Base-by-base conservation (phyloP, 2,329 filamentous ascomycete genomes). In the Phyllosticta citribraziliensis region DNA sequence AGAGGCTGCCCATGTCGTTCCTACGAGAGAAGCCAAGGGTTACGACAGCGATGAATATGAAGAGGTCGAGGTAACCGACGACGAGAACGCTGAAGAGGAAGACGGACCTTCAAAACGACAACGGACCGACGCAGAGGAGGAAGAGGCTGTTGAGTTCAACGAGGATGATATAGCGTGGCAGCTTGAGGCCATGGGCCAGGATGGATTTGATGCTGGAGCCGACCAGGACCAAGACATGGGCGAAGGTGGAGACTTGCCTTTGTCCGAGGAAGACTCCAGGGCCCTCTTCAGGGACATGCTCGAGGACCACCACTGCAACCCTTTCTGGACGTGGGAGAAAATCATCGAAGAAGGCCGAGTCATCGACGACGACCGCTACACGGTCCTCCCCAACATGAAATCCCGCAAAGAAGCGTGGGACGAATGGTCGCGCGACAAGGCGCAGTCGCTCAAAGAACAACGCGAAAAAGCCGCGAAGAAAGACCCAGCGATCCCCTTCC, bases 131-230 rank as follows among this genome's bases (percentile, higher is more conserved):
- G 76, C 63, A 68, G 78, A 79, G 10, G 67, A 75, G 9, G 75
- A 81, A 12, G 74, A 76, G 54, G 76, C 79, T 0, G 76, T 94
- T 8, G 93, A 97, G 68, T 96, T 96, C 68, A 89, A 88, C 61
- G 94, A 97, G 72, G 93, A 92, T 58, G 94, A 99, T 69, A 95
- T 99, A 67, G 92, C 90, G 40, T 92, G 87, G 70, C 94, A 99
- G 70, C 80, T 99, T 12, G 89, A 89, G 58, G 87, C 89, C 25
- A 96, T 97, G 89, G 89, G 85, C 57, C 88, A 91, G 68, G 90
- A 91, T 69, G 87, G 86, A 62, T 74, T 77, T 50, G 78, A 77
- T 14, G 40, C 40, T n/a, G 40, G 40, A n/a, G 40, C 17, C 40
- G 40, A 47, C 40, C 76, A 74, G 30, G 70, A 70, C 27, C 67